These are phyloP conservation scores for Umbelopsis sp. DNA, from an alignment of 192 early-diverging fungal genomes.

Conservation along the genomic window DNA sequence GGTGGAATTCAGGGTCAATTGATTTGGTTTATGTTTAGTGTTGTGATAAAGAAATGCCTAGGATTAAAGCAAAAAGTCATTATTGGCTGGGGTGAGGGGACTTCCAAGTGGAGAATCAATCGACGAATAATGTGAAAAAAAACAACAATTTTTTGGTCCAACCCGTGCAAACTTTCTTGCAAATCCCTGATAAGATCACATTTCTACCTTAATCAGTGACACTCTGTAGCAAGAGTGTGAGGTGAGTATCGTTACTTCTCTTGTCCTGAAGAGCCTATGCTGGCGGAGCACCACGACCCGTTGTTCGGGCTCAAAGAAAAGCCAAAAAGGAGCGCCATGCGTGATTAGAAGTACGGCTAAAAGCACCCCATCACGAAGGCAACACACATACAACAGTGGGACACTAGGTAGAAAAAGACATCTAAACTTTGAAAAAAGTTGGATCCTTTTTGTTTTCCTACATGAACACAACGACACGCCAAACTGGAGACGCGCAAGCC, in stretches of 20 bases:
- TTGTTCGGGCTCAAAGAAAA: slow-evolving; percentile 12
- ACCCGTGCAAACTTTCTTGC: slow-evolving; percentile 24
- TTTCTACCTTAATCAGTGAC: slow-evolving; percentile 20
- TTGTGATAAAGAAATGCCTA: neutral
- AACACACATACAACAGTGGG: neutral
- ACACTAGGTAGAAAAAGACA: neutral
- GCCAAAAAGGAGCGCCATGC: neutral
- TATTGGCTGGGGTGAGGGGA: slow-evolving; percentile 4
- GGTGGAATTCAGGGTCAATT: too few relatives aligned
- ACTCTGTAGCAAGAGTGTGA: slow-evolving; percentile 19
- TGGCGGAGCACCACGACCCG: slow-evolving; percentile 13
- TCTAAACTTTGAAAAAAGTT: neutral
- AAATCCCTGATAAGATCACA: slow-evolving; percentile 22
- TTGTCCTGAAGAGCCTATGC: neutral
- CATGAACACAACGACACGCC: slow-evolving; percentile 13
- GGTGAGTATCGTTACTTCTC: slow-evolving; percentile 18
- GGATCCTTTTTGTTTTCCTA: neutral
- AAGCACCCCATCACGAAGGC: neutral
- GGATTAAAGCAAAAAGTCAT: too few relatives aligned
- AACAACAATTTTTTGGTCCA: slow-evolving; percentile 22
- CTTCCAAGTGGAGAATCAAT: slow-evolving; percentile 20
- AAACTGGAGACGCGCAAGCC: neutral
- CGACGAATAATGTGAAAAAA: slow-evolving; percentile 18
- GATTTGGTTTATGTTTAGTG: too few relatives aligned
- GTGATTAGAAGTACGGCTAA: neutral